phyloP scores from a whole-genome alignment of 257 asterid species.

The Galeopsis tetrahit region DNA sequence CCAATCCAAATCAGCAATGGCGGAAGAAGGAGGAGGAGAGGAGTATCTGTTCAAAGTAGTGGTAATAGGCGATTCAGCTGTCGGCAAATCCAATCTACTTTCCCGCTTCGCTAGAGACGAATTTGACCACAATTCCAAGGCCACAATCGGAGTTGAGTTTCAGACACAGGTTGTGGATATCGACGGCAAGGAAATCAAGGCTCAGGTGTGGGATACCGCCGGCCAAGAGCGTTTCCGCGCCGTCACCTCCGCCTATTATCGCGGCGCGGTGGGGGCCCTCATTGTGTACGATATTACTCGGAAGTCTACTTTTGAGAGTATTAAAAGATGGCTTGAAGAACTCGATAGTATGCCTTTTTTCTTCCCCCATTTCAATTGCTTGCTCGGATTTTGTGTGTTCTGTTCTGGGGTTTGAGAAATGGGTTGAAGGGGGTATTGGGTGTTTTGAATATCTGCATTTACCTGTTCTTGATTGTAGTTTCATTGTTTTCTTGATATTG shows the following conservation, averaged over 20 bases:
- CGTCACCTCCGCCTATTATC: constrained; percentile 77
- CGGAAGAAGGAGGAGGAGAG: constrained; percentile 53
- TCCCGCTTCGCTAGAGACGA: constrained; percentile 77
- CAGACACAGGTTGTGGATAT: constrained; percentile 71
- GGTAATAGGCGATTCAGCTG: constrained; percentile 72
- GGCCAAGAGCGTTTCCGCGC: constrained; percentile 79
- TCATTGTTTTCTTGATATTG: background rate
- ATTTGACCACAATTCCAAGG: constrained; percentile 71
- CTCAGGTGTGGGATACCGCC: constrained; percentile 83
- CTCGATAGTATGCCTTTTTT: constrained; percentile 50
- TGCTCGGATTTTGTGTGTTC: background rate
- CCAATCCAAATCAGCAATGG: constrained; percentile 28
- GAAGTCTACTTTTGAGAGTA: constrained; percentile 56
- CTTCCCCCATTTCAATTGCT: background rate
- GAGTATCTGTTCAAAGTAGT: constrained; percentile 69
- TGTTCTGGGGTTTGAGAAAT: background rate
- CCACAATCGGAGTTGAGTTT: constrained; percentile 77
- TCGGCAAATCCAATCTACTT: constrained; percentile 67
- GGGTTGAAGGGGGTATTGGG: background rate
- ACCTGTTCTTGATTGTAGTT: background rate
- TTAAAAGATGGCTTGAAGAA: constrained; percentile 72
- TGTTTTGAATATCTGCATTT: background rate
- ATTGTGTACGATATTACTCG: constrained; percentile 67
- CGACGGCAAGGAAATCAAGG: constrained; percentile 73
- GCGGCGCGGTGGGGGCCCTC: constrained; percentile 80